Conservation (phyloP, 2,329 filamentous ascomycete genomes). For the Pochonia chlamydosporia region DNA sequence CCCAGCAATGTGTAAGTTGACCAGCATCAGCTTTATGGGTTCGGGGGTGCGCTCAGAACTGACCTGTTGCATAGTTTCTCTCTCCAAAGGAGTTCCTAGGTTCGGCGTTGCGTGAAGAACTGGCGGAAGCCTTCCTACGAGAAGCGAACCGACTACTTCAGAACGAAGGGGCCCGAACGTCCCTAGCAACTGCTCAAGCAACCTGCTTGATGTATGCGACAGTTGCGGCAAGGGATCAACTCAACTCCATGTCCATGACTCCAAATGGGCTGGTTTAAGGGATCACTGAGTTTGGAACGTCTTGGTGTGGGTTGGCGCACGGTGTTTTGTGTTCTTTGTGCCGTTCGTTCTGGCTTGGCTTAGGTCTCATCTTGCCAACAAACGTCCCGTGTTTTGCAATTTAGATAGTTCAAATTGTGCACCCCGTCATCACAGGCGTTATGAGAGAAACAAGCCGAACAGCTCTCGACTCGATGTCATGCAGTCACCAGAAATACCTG, state of each 20-base stretch:
- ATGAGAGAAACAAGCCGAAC: too few species aligned
- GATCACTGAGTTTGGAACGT: background rate
- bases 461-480: too few species aligned
- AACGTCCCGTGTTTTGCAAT: too few species aligned
- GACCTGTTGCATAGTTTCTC: background rate
- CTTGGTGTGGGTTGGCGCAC: too few species aligned
- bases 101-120: background rate
- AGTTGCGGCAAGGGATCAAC: conserved; percentile 4
- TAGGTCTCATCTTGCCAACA: too few species aligned
- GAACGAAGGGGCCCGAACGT: background rate
- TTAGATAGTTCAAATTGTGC: too few species aligned
- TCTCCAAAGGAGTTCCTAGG: conserved; percentile 1
- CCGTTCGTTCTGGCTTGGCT: too few species aligned
- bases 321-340: too few species aligned
- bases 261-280: background rate
- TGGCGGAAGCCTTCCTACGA: conserved; percentile 4
- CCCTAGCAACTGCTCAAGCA: conserved; percentile 2
- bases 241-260: too few species aligned
- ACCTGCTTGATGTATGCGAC: conserved; percentile 6
- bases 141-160: conserved; percentile 5
- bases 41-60: background rate
- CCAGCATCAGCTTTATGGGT: background rate
- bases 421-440: too few species aligned
- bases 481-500: too few species aligned
- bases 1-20: conserved; percentile 7